Evolutionary conservation across 805 yeast genomes (phyloP), one percentile per base, ranked within the genome.

Genomic region (Sugiyamaella boreocaroliniensis): DNA sequence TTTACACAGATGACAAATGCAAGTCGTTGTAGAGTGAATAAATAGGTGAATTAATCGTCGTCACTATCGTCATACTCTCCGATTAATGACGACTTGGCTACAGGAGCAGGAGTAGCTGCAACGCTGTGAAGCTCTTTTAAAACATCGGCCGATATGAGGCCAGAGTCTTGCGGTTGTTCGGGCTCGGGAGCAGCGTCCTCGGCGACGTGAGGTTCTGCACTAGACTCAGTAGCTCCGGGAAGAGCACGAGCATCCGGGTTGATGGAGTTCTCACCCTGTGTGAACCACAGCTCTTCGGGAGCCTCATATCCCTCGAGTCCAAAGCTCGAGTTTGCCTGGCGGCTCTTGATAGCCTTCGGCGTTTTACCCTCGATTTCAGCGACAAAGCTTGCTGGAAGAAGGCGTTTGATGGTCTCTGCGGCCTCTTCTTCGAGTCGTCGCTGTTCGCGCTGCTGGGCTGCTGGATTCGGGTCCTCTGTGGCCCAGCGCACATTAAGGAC

Each of bases 401-500:
- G 51, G 42, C 62, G 55, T 55, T 55, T 51, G 56, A 67, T 69
- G 49, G 68, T 69, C 20, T 78, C 76, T 47, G 80, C 66, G 0
- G 87, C 82, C 40, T 68, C 62, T 52, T 78, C 77, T 53, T 83
- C 85, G 45, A 75, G 53, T 29, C 75, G 70, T 45, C 77, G 47
- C 59, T 78, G 73, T 42, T 73, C 79, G 57, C 80, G 71, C 50
- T 64, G 71, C 56, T 73, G 77, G 2, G 87, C 83, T 3, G 68
- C 68, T 0, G 93, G 93, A 62, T 84, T 85, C 1, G 96, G 95
- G 66, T 89, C 96, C 43, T 86, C 92, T 55, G 80, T 81, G 0
- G 97, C 96, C 98, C 98, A 90, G 57, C 87, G 76, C 1, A 90
- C 79, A 55, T 75, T 78, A 44, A 90, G 68, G 0, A 83, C 77